Evolutionary conservation across 495 filamentous ascomycete species (phyloP).

Genomic region (Neurospora sp.): DNA sequence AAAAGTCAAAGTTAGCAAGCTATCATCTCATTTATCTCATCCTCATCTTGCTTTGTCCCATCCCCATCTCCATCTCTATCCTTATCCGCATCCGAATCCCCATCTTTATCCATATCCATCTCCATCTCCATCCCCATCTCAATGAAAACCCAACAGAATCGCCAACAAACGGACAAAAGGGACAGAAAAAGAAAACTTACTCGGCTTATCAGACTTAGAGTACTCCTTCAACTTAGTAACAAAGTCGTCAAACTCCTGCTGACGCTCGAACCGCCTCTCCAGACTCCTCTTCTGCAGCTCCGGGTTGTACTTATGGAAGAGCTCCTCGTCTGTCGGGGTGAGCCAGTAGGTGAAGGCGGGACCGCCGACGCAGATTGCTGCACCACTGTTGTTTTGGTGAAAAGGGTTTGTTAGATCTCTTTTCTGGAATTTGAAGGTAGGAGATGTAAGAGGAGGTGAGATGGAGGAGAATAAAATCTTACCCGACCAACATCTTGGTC

Average conservation of each 20-base stretch:
- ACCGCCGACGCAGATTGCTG: conserved; percentile 64
- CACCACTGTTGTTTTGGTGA: conserved; percentile 43
- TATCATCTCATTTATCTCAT: background rate
- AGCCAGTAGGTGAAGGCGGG: conserved; percentile 75
- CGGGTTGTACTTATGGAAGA: conserved; percentile 86
- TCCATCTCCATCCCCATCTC: background rate
- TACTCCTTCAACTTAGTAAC: conserved; percentile 74
- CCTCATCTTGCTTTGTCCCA: background rate
- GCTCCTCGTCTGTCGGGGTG: conserved; percentile 79
- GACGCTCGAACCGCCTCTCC: conserved; percentile 58
- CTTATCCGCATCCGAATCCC: background rate
- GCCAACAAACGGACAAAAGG: background rate
- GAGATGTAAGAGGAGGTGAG: background rate
- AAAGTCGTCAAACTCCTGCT: conserved; percentile 84
- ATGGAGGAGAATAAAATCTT: background rate
- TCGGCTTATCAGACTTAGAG: conserved; percentile 83
- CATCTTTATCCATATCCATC: conserved; percentile 5
- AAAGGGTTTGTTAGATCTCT: conserved; percentile 1
- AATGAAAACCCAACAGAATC: background rate
- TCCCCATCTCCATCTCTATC: background rate
- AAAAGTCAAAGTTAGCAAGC: conserved; percentile 2
- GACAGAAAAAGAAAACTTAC: conserved; percentile 13
- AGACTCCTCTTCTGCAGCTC: conserved; percentile 78
- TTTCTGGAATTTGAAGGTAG: background rate
- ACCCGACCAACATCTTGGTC: conserved; percentile 26